Base-by-base conservation (phyloP, 495 filamentous ascomycete genomes). In the Darksidea phi region DNA sequence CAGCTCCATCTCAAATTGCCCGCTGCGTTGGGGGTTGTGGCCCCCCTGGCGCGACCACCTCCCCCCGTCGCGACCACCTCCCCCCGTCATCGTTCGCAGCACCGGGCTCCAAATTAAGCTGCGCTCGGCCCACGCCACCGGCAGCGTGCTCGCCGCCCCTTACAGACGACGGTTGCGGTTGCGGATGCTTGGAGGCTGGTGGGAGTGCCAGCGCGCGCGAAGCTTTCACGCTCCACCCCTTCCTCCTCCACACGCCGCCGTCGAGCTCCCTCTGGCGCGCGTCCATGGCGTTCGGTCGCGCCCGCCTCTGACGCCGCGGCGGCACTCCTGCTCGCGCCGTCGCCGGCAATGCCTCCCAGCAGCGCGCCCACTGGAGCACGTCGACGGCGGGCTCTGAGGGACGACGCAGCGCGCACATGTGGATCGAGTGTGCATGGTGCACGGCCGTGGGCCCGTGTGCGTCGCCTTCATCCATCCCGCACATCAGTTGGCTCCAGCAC, bases 401-500 rank as follows among this genome's bases (percentile, higher is more conserved):
- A 21, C 36, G 12, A 11, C 32, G 26, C n/a, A 26, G 24, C 26
- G 21, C 21, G 18, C 18, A 23, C 2, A 53, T 36, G 37, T 25
- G 37, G 26, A 38, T n/a, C 17, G 12, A 41, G 26, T 1, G 34
- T 12, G 24, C 34, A 34, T 41, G 28, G 48, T 20, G 61, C 61
- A 48, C 52, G 50, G 42, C 13, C 26, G 42, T 6, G 15, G 26
- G 51, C 28, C 51, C 20, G 42, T 57, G 59, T 15, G 6, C n/a
- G 43, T 32, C 11, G 46, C 45, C 46, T 56, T 50, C 57, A 68
- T 58, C 66, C 66, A 61, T 60, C 57, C 56, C 61, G 66, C 61
- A 64, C 65, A 68, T 68, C 66, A 64, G 66, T 68, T 61, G 66
- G 61, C 60, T 55, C 61, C 45, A 64, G 61, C 54, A 32, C 61